Base-by-base conservation (phyloP, 176 grass and related monocot genomes). In the Carex littledalei region DNA sequence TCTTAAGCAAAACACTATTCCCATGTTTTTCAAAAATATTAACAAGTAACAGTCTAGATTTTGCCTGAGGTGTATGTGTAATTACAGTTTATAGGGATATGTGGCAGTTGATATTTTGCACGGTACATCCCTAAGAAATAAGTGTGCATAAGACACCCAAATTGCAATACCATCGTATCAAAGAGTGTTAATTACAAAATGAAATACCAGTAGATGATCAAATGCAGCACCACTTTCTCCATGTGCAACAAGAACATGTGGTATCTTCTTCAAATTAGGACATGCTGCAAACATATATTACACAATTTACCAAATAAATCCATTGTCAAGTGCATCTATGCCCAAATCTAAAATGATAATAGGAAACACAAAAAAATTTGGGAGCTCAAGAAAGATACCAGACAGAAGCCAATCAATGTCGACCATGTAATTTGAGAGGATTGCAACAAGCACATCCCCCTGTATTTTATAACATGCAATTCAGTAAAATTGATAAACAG, bases 351-450 rank as follows among this genome's bases (percentile, higher is more conserved):
- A 82, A 81, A 63, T 63, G 15, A 52, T 5, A 83, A 32, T 31
- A 50, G 18, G 22, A 59, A 60, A 87, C 50, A 8, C 2, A 10
- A 65, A 45, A 71, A 20, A 26, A 80, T 60, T 80, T 82, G 17
- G 56, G 16, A 85, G 52, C 18, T 85, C n/a, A 37, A 92, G 77
- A 70, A 69, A 63, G 70, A 88, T 83, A 98, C 93, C 91, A 73
- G 87, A 88, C 67, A 95, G 67, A 84, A 98, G 75, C 96, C 96
- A 98, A 52, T 98, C 96, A 80, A 95, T 90, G 84, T 98, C 96
- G 66, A 95, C 91, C 95, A 98, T 98, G 80, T 95, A 98, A 94
- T 98, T 88, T 79, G 96, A 94, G 63, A 98, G 88, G n/a, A 98
- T 77, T 16, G 91, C 93, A 86, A 95, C 78, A 82, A 87, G 85